Base-by-base conservation (phyloP, 2,329 filamentous ascomycete genomes). In the Epichloe coenophiala region DNA sequence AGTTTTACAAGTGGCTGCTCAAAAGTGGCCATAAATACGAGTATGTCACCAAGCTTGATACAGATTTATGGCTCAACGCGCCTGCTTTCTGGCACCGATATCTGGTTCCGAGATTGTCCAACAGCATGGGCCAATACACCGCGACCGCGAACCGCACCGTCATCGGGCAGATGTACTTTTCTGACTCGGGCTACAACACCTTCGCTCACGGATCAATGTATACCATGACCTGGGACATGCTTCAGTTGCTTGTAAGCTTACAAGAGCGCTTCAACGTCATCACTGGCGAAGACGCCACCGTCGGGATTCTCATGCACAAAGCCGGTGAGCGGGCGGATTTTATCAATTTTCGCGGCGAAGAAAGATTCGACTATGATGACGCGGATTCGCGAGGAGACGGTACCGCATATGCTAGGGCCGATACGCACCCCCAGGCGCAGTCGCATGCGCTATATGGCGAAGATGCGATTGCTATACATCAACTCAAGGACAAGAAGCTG, bases 131-230 rank as follows among this genome's bases (percentile, higher is more conserved):
- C 2, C 35, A 27, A 0, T 27, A 49, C 4, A 47, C 47, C 31
- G 55, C 56, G 1, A 57, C 53, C 0, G 55, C 62, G 7, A 45
- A 57, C 2, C 54, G 53, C 11, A 65, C 63, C 5, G 55, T 63
- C 7, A 61, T 65, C 13, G 63, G 58, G 5, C 57, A 63, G 53
- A 55, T 61, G 9, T 65, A 59, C 51, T 61, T 60, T 21, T 59
- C 57, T 15, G 50, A 38, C 12, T 48, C 45, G 5, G 53, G 57
- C 52, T 58, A 61, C 47, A 56, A 59, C 37, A 57, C 56, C 1
- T 64, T 62, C 46, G 62, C 63, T 1, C 62, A 65, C 33, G 63
- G 63, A 5, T 58, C 62, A 27, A 63, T 66, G 57, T 65, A 65
- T 55, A 65, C 63, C 17, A 50, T 60, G 4, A 64, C 62, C 4